These are phyloP conservation scores for Anisodus acutangulus DNA, from an alignment of 257 asterid species.

Conservation along the genomic window DNA sequence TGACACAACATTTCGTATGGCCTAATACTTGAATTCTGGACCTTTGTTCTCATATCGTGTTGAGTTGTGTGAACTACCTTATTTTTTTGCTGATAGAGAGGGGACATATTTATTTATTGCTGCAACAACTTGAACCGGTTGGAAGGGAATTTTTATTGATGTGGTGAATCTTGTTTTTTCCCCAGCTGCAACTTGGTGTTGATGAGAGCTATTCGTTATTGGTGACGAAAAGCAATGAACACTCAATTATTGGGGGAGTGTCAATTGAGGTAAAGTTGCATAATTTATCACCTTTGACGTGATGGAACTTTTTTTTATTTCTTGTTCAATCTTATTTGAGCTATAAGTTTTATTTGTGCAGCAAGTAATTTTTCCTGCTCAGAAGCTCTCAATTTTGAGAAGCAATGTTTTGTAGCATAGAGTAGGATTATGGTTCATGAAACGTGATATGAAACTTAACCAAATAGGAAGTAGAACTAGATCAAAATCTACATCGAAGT, in stretches of 20 bases:
- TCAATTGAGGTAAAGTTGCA: conserved; percentile 68
- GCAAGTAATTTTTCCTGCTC: neutral
- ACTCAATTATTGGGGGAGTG: conserved; percentile 63
- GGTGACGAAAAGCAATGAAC: conserved; percentile 58
- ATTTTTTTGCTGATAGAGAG: neutral
- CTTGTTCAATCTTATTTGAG: neutral
- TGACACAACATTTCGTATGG: neutral
- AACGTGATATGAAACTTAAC: neutral
- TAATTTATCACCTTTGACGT: neutral
- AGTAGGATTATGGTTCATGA: conserved; percentile 1
- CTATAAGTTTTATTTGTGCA: neutral
- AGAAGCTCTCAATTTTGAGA: neutral
- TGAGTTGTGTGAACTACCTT: neutral
- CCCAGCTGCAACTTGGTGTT: conserved; percentile 81
- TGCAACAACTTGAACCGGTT: neutral
- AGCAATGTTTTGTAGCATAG: conserved; percentile 5
- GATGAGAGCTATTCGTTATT: conserved; percentile 88
- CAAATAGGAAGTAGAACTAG: conserved; percentile 13
- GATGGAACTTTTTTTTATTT: neutral
- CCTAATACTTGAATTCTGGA: neutral
- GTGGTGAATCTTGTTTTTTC: neutral
- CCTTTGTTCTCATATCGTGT: neutral
- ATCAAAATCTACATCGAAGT: neutral
- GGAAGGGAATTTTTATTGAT: neutral
- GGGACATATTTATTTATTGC: neutral